Conservation (phyloP, 148 eudicot genomes). For the Rhododendron mucronatum region DNA sequence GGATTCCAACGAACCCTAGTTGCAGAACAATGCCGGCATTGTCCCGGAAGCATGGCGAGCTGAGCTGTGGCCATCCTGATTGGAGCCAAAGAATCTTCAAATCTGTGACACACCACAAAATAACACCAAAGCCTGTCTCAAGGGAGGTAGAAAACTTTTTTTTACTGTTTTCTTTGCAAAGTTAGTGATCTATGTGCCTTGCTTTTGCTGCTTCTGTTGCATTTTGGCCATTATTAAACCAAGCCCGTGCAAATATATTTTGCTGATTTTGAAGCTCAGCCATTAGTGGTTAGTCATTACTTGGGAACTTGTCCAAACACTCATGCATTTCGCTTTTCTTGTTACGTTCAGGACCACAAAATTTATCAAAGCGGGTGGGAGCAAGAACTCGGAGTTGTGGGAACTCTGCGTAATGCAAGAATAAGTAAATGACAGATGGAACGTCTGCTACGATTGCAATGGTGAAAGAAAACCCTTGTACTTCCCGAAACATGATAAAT, state of each 20-base stretch:
- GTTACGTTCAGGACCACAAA: neutral
- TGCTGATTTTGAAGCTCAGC: neutral
- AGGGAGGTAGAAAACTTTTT: neutral
- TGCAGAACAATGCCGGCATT: constrained; percentile 50
- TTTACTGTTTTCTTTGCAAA: neutral
- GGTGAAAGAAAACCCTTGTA: too few relatives aligned
- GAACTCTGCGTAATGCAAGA: neutral
- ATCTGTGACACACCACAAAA: constrained; percentile 33
- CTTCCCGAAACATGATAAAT: too few relatives aligned
- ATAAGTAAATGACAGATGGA: too few relatives aligned
- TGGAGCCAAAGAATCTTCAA: constrained; percentile 21
- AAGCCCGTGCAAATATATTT: neutral
- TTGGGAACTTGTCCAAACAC: neutral
- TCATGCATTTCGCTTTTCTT: too few relatives aligned
- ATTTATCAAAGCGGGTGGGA: neutral
- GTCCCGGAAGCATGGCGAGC: constrained; percentile 61
- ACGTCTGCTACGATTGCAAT: neutral
- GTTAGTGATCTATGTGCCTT: constrained; percentile 1
- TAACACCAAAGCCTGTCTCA: neutral
- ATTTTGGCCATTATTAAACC: neutral
- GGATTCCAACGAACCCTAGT: constrained; percentile 49
- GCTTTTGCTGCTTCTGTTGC: neutral
- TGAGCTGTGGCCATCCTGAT: constrained; percentile 38
- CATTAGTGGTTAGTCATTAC: neutral
- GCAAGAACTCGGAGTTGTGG: neutral